phyloP scores from a whole-genome alignment of 2,329 filamentous ascomycete genomes.

The Cladosporium oxysporum region DNA sequence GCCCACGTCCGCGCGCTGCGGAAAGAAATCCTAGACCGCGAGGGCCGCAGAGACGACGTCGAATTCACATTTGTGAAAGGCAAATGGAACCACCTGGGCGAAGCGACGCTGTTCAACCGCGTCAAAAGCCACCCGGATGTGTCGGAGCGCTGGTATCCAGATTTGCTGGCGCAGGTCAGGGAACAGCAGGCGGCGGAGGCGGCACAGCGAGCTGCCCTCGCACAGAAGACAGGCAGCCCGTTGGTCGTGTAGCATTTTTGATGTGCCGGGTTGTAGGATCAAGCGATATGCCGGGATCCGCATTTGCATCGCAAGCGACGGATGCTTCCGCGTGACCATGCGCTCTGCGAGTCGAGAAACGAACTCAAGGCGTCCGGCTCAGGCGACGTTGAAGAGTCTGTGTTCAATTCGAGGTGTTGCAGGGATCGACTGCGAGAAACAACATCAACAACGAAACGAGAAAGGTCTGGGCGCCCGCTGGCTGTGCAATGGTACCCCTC shows the following conservation, averaged over 20 bases:
- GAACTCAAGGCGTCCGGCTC: not conserved
- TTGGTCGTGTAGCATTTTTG: not conserved
- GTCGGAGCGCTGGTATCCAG: slow-evolving; percentile 69
- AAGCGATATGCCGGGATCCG: not conserved
- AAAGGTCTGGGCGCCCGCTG: not conserved
- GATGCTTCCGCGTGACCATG: not conserved
- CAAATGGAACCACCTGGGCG: slow-evolving; percentile 67
- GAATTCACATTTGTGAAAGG: slow-evolving; percentile 83
- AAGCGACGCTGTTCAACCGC: slow-evolving; percentile 81
- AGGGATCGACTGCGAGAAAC: not conserved
- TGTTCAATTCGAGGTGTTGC: not conserved
- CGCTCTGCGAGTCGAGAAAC: not conserved
- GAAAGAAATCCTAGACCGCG: slow-evolving; percentile 56
- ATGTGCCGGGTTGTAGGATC: not conserved
- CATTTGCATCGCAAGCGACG: not conserved
- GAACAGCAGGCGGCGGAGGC: slow-evolving; percentile 6
- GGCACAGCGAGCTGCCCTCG: not conserved
- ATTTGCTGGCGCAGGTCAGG: slow-evolving; percentile 44
- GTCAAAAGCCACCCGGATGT: slow-evolving; percentile 88
- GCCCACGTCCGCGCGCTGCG: slow-evolving; percentile 64
- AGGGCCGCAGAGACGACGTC: slow-evolving; percentile 67
- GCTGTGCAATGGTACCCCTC: not conserved
- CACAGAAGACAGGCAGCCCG: not conserved
- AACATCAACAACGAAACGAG: not conserved
- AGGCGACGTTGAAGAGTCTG: not conserved